Evolutionary conservation across 768 basidiomycete species (phyloP).

Genomic region (Lactarius sp.): DNA sequence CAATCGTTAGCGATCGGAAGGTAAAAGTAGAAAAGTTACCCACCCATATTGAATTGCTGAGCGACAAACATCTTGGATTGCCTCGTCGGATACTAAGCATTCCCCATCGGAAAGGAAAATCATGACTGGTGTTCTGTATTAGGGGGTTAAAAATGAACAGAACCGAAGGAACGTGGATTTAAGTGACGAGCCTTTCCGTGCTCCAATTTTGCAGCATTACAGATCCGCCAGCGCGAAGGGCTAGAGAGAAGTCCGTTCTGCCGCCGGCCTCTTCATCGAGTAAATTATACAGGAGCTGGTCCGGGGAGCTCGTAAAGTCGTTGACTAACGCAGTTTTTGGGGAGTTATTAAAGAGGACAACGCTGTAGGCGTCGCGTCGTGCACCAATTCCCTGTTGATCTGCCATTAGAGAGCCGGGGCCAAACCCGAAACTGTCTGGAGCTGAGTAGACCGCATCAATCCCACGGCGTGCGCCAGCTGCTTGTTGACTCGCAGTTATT

Average conservation of each 20-base stretch:
- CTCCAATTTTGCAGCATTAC: constrained; percentile 48
- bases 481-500: constrained; percentile 27
- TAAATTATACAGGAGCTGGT: constrained; percentile 39
- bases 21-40: not conserved
- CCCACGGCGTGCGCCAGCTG: too few species aligned
- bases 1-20: not conserved
- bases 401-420: too few species aligned
- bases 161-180: not conserved
- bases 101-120: too few species aligned
- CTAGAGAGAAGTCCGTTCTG: constrained; percentile 43
- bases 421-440: too few species aligned
- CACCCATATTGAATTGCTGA: constrained; percentile 44
- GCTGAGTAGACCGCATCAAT: too few species aligned
- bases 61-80: constrained; percentile 39
- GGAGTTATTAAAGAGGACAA: constrained; percentile 43
- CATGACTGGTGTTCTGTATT: constrained; percentile 35
- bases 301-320: constrained; percentile 43
- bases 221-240: constrained; percentile 35
- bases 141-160: not conserved
- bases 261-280: constrained; percentile 34
- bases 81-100: too few species aligned
- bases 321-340: constrained; percentile 34
- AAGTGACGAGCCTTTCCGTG: constrained; percentile 38
- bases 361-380: constrained; percentile 52
- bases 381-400: constrained; percentile 21